These are phyloP conservation scores for Salix dunnii DNA, from an alignment of 345 rosid genomes.

Conservation along the genomic window DNA sequence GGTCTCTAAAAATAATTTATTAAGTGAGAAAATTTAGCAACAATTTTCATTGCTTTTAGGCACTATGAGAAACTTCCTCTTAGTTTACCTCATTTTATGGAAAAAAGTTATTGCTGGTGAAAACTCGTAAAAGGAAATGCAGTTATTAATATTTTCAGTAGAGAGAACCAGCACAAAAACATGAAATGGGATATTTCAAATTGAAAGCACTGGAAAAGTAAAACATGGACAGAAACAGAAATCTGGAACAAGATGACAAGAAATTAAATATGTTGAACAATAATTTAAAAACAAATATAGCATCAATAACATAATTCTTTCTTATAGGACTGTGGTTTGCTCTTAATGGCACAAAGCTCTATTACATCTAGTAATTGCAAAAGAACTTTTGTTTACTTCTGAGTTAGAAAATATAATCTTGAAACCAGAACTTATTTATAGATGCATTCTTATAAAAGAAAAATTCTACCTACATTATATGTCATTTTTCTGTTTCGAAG, in stretches of 20 bases:
- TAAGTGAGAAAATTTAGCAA: slow-evolving; percentile 18
- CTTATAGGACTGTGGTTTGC: not conserved
- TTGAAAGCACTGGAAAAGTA: not conserved
- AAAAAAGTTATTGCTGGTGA: not conserved
- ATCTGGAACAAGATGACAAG: not conserved
- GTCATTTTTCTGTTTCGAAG: not conserved
- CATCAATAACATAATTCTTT: not conserved
- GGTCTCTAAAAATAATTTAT: slow-evolving; percentile 60
- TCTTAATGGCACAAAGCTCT: not conserved
- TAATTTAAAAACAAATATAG: not conserved
- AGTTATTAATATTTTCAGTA: not conserved
- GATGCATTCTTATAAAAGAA: not conserved
- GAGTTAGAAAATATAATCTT: not conserved
- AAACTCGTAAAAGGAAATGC: not conserved
- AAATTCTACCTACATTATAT: not conserved
- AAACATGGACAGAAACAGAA: not conserved
- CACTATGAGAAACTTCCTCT: not conserved
- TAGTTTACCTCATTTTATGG: not conserved
- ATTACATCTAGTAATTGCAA: not conserved
- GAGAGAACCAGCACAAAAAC: not conserved
- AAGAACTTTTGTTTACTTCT: not conserved
- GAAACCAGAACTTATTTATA: not conserved
- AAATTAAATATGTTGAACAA: not conserved
- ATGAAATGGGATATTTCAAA: not conserved
- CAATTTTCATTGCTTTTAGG: slow-evolving; percentile 7